Percentiles rank a stretch among this genome's conserved stretches.
These are phyloP conservation scores for Pseudogymnoascus sp. DNA, from an alignment of 2,329 filamentous ascomycete species.

Conservation along the genomic window DNA sequence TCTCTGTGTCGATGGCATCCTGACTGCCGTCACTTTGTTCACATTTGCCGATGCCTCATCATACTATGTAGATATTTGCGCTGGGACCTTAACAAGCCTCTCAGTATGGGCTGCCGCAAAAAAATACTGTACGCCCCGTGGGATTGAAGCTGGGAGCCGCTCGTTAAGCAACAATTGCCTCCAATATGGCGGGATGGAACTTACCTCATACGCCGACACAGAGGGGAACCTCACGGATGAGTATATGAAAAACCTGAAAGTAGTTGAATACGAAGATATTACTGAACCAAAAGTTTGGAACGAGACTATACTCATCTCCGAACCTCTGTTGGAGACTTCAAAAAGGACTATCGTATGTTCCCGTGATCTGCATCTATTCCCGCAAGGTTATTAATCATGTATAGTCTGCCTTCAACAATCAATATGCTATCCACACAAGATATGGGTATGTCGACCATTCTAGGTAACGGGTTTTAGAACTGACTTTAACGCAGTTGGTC, in stretches of 20 bases:
- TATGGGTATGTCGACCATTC: slow-evolving; percentile 1
- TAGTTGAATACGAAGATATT: slow-evolving; percentile 6
- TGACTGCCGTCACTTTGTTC: background rate
- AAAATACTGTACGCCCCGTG: background rate
- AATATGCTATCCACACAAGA: background rate
- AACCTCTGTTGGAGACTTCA: background rate
- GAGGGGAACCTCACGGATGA: slow-evolving; percentile 5
- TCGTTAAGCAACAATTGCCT: background rate
- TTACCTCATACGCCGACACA: background rate
- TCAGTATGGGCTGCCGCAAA: slow-evolving; percentile 11
- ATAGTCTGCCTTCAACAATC: slow-evolving; percentile 7
- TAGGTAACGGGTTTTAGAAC: background rate
- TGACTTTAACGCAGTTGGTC: background rate
- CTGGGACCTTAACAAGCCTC: background rate
- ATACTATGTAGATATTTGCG: slow-evolving; percentile 2
- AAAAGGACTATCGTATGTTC: slow-evolving; percentile 1
- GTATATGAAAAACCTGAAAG: background rate
- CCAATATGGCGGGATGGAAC: background rate
- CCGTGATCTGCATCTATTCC: background rate
- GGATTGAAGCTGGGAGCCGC: background rate
- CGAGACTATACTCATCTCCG: slow-evolving; percentile 1
- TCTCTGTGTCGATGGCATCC: slow-evolving; percentile 1
- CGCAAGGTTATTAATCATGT: background rate
- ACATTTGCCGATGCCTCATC: background rate
- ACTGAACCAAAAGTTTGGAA: background rate